These are phyloP conservation scores for Picochlorum costavermella DNA, from an alignment of 139 green algal species.

Conservation along the genomic window DNA sequence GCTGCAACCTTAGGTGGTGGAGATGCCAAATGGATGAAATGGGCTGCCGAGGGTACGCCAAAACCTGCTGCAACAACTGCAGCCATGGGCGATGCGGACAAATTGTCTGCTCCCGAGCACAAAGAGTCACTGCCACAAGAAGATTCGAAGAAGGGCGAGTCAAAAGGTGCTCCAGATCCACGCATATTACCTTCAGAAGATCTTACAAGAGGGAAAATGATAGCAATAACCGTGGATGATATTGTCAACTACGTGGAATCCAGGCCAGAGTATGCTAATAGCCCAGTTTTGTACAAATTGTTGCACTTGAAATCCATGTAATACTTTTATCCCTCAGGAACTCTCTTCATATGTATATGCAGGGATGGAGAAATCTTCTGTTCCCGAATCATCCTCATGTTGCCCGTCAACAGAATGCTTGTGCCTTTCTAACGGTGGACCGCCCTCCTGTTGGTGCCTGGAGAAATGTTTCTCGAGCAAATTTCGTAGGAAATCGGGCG, in stretches of 20 bases:
- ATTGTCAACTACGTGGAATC: not conserved
- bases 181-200: not conserved
- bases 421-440: not conserved
- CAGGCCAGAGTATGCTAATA: not conserved
- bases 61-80: not conserved
- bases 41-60: slow-evolving; percentile 6
- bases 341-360: not conserved
- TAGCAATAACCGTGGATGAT: not conserved
- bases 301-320: not conserved
- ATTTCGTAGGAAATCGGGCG: not conserved
- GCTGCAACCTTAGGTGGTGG: slow-evolving; percentile 26
- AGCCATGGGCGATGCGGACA: not conserved
- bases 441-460: slow-evolving; percentile 1
- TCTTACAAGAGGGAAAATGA: not conserved
- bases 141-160: not conserved
- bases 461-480: not conserved
- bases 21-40: slow-evolving; percentile 29
- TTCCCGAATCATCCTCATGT: not conserved
- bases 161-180: not conserved
- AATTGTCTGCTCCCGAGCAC: not conserved
- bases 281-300: not conserved
- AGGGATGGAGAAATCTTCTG: not conserved
- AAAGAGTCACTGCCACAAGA: not conserved
- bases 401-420: not conserved
- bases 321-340: not conserved